phyloP scores from a whole-genome alignment of 192 early-diverging fungal genomes.

The Backusella macrospora region DNA sequence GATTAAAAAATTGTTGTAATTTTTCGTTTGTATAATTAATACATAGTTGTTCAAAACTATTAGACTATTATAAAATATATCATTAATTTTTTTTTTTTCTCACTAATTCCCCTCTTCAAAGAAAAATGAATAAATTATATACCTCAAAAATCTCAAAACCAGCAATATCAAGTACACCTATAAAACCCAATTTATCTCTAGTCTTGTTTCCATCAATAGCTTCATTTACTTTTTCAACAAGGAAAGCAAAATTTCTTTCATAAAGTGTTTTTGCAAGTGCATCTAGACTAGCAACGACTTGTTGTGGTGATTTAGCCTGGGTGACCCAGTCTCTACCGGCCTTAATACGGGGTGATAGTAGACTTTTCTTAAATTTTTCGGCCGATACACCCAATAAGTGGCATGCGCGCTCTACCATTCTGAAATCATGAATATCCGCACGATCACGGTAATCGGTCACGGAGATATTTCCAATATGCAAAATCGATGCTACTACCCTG shows the following conservation, averaged over 20 bases:
- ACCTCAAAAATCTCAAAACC: constrained; percentile 99
- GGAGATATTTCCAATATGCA: constrained; percentile 94
- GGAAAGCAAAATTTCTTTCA: constrained; percentile 92
- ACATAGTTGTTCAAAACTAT: constrained; percentile 98
- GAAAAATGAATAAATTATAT: constrained; percentile 20
- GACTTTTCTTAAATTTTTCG: constrained; percentile 81
- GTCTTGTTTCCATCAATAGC: constrained; percentile 64
- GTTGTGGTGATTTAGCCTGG: constrained; percentile 83
- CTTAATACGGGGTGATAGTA: constrained; percentile 90
- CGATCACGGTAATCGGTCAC: constrained; percentile 80
- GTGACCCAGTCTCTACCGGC: constrained; percentile 97
- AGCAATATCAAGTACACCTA: constrained; percentile 98
- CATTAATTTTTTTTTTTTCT: not conserved
- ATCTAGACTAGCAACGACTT: constrained; percentile 88
- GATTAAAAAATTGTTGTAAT: constrained; percentile 99
- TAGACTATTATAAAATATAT: constrained; percentile 57
- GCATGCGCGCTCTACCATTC: constrained; percentile 85
- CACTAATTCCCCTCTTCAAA: not conserved
- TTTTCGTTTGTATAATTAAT: constrained; percentile 99
- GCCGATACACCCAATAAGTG: constrained; percentile 91
- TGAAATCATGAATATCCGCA: constrained; percentile 78
- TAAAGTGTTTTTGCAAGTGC: constrained; percentile 90
- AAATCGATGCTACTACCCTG: constrained; percentile 80
- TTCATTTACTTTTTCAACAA: constrained; percentile 88
- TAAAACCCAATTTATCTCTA: constrained; percentile 79